Evolutionary conservation across 805 yeast species (phyloP).

Genomic region (Lipomyces anomalus): DNA sequence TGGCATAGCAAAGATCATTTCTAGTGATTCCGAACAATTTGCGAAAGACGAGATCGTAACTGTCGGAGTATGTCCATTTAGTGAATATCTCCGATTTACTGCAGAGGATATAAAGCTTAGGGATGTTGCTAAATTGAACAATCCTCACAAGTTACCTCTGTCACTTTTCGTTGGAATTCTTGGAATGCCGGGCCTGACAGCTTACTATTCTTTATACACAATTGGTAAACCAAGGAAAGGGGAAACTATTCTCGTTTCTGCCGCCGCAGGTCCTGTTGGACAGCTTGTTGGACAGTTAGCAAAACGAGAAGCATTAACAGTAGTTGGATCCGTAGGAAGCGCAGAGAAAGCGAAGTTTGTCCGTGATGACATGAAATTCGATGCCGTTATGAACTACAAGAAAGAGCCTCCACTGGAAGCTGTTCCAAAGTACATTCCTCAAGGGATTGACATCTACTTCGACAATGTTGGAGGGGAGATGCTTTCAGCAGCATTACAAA

Average conservation of each 20-base stretch:
- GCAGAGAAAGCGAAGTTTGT: conserved; percentile 50
- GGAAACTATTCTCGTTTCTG: conserved; percentile 50
- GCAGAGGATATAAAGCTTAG: not conserved
- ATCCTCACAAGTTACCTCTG: conserved; percentile 23
- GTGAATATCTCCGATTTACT: conserved; percentile 39
- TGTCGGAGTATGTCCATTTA: conserved; percentile 43
- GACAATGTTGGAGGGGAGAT: conserved; percentile 64
- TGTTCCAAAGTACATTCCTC: conserved; percentile 38
- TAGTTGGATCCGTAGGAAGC: conserved; percentile 60
- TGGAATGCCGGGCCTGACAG: conserved; percentile 58
- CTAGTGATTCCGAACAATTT: conserved; percentile 41
- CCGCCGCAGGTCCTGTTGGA: conserved; percentile 76
- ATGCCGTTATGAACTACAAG: conserved; percentile 49
- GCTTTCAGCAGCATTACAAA: conserved; percentile 41
- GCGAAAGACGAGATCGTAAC: conserved; percentile 42
- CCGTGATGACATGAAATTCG: conserved; percentile 50
- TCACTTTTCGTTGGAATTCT: conserved; percentile 42
- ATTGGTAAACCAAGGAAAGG: conserved; percentile 39
- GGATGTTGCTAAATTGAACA: conserved; percentile 6
- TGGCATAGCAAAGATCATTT: conserved; percentile 48
- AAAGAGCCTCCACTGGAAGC: conserved; percentile 37
- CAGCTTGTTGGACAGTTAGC: conserved; percentile 54
- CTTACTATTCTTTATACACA: conserved; percentile 49
- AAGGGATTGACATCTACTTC: conserved; percentile 48
- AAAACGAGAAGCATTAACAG: conserved; percentile 47